Evolutionary conservation across 2,329 filamentous ascomycete genomes (phyloP).

Genomic region (Sclerotinia nivalis): DNA sequence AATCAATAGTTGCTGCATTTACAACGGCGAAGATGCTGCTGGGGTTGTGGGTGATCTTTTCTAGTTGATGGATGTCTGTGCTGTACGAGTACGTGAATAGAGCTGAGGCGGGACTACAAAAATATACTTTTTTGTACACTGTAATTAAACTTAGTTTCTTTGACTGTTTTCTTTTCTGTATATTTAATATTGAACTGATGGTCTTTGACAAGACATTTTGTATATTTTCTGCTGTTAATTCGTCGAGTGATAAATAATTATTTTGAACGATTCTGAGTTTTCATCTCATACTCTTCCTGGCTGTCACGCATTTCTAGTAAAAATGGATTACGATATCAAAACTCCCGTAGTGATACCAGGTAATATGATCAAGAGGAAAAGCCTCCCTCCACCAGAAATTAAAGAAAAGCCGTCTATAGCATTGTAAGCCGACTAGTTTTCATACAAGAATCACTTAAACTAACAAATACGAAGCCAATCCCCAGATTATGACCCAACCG

Average conservation of each 20-base stretch:
- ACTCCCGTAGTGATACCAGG: neutral
- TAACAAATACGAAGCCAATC: neutral
- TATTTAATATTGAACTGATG: neutral
- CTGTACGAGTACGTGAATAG: slow-evolving; percentile 11
- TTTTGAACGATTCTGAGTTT: neutral
- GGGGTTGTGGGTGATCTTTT: slow-evolving; percentile 11
- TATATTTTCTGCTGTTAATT: neutral
- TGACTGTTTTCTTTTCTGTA: neutral
- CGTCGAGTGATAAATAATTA: neutral
- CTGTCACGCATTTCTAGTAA: neutral
- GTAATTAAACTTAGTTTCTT: neutral
- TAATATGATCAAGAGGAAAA: neutral
- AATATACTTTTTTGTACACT: neutral
- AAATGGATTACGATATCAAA: slow-evolving; percentile 4
- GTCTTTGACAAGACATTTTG: neutral
- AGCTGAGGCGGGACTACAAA: neutral
- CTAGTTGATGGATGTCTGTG: slow-evolving; percentile 5
- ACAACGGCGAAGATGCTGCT: neutral
- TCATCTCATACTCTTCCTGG: neutral
- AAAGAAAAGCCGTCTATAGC: neutral
- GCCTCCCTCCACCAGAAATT: neutral
- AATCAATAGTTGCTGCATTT: neutral
- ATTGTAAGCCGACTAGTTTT: neutral
- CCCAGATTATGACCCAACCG: slow-evolving; percentile 1
- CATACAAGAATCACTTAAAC: neutral